Percentiles rank a stretch among this genome's conserved stretches.
These are phyloP conservation scores for Russula brevipes DNA, from an alignment of 768 basidiomycete genomes.

Conservation along the genomic window DNA sequence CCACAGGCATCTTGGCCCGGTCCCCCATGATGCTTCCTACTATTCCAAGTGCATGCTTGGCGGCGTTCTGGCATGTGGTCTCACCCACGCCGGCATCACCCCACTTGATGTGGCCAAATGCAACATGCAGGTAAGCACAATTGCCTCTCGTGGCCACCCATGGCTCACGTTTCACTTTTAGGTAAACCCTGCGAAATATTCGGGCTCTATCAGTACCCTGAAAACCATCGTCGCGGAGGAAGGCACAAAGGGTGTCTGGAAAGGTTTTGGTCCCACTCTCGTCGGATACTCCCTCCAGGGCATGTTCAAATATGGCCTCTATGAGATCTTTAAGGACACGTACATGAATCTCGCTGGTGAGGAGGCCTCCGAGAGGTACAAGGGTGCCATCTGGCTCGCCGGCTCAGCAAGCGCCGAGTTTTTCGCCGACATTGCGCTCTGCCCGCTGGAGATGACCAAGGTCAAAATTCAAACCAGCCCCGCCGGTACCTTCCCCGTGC, in stretches of 20 bases:
- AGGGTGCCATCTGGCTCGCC: conserved; percentile 87
- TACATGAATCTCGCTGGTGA: conserved; percentile 90
- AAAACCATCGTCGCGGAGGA: conserved; percentile 70
- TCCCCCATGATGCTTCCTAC: conserved; percentile 70
- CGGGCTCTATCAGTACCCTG: conserved; percentile 56
- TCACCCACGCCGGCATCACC: conserved; percentile 84
- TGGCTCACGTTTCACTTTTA: conserved; percentile 29
- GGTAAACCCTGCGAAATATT: conserved; percentile 76
- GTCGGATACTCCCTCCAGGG: conserved; percentile 94
- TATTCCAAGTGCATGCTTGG: conserved; percentile 86
- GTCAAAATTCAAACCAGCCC: conserved; percentile 84
- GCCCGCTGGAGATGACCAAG: conserved; percentile 92
- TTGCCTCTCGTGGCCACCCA: not conserved
- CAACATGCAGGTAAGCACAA: conserved; percentile 73
- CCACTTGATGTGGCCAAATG: conserved; percentile 87
- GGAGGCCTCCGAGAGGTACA: conserved; percentile 72
- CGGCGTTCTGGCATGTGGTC: conserved; percentile 80
- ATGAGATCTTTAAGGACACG: conserved; percentile 91
- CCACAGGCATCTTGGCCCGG: conserved; percentile 58
- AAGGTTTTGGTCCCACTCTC: conserved; percentile 89
- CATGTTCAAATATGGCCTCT: conserved; percentile 98
- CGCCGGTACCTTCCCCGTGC: conserved; percentile 69
- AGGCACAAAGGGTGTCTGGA: conserved; percentile 84
- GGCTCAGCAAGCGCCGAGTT: conserved; percentile 93
- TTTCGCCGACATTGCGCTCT: conserved; percentile 94